phyloP scores from a whole-genome alignment of 2,329 filamentous ascomycete genomes.

The Xylariaceae sp. region DNA sequence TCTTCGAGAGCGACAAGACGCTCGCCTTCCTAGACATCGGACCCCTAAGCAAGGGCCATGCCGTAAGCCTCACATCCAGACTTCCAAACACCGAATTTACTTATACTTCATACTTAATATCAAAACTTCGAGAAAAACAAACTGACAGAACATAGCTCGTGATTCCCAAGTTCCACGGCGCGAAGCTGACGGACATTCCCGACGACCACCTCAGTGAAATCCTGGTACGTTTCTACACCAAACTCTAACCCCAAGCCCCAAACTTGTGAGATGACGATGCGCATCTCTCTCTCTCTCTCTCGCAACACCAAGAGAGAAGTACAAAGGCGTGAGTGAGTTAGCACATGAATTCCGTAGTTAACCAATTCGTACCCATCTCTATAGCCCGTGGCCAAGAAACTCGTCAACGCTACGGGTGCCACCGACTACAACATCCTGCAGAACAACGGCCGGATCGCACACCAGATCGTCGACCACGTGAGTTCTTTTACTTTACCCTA shows the following conservation, averaged over 20 bases:
- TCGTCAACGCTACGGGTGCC: constrained; percentile 77
- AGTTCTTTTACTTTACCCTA: constrained; percentile 45
- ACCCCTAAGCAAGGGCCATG: constrained; percentile 86
- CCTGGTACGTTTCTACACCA: constrained; percentile 68
- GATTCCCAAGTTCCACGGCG: constrained; percentile 94
- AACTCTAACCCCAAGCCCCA: no score
- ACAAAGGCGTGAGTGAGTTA: neutral
- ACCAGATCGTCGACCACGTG: constrained; percentile 93
- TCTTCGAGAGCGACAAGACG: constrained; percentile 92
- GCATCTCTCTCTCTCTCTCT: no score
- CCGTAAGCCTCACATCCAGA: constrained; percentile 70
- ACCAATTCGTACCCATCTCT: neutral
- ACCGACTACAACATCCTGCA: constrained; percentile 92
- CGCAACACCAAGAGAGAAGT: neutral
- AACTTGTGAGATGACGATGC: no score
- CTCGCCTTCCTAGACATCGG: constrained; percentile 97
- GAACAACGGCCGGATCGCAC: constrained; percentile 91
- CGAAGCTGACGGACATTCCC: constrained; percentile 89
- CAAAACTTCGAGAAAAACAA: neutral
- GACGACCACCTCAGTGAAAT: constrained; percentile 86
- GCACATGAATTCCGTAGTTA: constrained; percentile 1
- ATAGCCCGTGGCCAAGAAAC: constrained; percentile 82
- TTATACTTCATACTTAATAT: no score
- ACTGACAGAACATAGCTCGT: constrained; percentile 69
- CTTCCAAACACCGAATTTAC: no score